Base-by-base conservation (phyloP, 495 filamentous ascomycete species). In the Hypoxylon cercidicola region DNA sequence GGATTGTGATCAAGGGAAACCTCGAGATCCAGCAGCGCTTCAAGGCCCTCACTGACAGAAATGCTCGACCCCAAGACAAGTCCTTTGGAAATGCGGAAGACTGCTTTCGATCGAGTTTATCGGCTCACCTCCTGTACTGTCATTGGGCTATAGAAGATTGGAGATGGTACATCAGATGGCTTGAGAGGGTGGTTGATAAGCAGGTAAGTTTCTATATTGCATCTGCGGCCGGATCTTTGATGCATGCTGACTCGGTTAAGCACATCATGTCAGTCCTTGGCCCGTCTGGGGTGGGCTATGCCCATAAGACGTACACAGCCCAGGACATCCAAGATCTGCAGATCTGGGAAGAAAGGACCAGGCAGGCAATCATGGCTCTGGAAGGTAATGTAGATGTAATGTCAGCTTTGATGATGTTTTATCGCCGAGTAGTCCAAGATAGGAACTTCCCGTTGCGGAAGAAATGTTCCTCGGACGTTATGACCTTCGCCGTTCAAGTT, bases 71-170 rank as follows among this genome's bases (percentile, higher is more conserved):
- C 18, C 70, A 80, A 16, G 49, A 65, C 30, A 69, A 57, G 39
- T 56, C 57, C 5, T 79, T 77, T 53, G 47, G 40, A 0, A 73
- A 60, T 0, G 40, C 61, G 4, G 63, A 69, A 5, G 60, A 74
- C 50, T 74, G 72, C 49, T 70, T 79, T 43, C 63, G 57, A 28
- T 68, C 75, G 4, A 76, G 66, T 43, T 64, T 79, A 18, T 59
- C 72, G 4, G 64, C 72, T 69, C 63, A 76, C 73, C n/a, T 73
- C 25, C 62, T 78, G 23, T 75, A 66, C 55, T 76, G 74, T 43
- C 58, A 79, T 35, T 81, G 79, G 79, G 70, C 80, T 12, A 71
- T 49, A 0, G 75, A 79, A 45, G 74, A 77, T 28, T 82, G 80
- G 80, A 66, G 77, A 20, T 68, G 62, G 60, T 77, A 81, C 58